Conservation (phyloP, 306 rosid species). For the Senna tora region DNA sequence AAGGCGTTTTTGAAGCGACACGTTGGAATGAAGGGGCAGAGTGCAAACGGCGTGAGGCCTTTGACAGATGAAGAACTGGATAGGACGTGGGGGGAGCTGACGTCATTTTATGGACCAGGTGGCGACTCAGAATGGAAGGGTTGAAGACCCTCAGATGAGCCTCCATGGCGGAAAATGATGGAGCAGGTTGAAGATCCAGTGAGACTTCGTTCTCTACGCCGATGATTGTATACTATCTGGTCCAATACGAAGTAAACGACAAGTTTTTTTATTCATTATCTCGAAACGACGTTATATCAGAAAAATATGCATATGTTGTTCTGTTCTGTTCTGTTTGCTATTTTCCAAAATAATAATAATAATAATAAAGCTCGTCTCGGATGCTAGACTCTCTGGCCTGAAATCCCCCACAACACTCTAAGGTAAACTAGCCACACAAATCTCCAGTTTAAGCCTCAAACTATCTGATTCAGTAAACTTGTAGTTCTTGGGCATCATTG, state of each 20-base stretch:
- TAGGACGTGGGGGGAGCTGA: not conserved
- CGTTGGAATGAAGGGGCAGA: slow-evolving; percentile 19
- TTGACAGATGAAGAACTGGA: slow-evolving; percentile 26
- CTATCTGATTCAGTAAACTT: not conserved
- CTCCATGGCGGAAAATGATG: slow-evolving; percentile 54
- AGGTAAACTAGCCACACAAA: slow-evolving; percentile 51
- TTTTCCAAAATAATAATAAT: no score
- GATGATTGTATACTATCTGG: not conserved
- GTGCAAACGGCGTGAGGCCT: slow-evolving; percentile 10
- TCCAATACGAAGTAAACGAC: not conserved
- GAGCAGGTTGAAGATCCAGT: slow-evolving; percentile 1
- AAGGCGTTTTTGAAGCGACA: not conserved
- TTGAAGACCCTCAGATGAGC: slow-evolving; percentile 48
- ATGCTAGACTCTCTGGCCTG: slow-evolving; percentile 38
- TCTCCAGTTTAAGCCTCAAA: slow-evolving; percentile 15
- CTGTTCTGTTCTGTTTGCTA: not conserved
- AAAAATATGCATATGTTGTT: not conserved
- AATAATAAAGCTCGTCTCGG: no score
- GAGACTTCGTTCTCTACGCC: slow-evolving; percentile 8
- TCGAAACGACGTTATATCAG: not conserved
- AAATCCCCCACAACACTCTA: slow-evolving; percentile 60
- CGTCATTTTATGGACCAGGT: slow-evolving; percentile 45
- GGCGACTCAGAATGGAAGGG: slow-evolving; percentile 50
- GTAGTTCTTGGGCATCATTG: not conserved
- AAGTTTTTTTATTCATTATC: no score